Evolutionary conservation across 768 basidiomycete genomes (phyloP), one percentile per base, ranked within the genome.

Genomic region (Amyloporia xantha): DNA sequence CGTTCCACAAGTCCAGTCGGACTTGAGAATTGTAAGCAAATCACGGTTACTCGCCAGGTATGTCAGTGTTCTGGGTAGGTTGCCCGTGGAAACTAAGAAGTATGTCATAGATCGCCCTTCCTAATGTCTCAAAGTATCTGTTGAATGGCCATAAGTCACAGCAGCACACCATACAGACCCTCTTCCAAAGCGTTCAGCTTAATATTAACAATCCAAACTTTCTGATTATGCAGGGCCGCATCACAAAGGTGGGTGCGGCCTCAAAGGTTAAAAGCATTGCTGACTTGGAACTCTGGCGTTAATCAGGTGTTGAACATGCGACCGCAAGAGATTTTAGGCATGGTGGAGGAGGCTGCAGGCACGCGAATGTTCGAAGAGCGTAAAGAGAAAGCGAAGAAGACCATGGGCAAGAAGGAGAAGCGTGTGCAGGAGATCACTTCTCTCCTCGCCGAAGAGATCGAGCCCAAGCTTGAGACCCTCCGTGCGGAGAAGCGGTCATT

Each of bases 161-260:
- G 3, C 91, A 96, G 55, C 81, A 87, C 46, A 74, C 72, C 1
- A 78, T 99, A 0, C 96, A 96, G 60, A 86, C 82, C 24, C 74
- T 98, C 12, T 98, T 99, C 61, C 96, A 98, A 63, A 86, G 90
- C 35, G 94, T 99, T 0, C 93, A 96, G 65, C 79, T 99, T 55
- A 98, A 98, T 63, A 98, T 99, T 76, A 99, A 98, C 70, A 97
- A 97, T 67, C 96, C 96, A 38, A 98, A 98, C 65, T 98, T 98
- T 71, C 77, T 99, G 50, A 97, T 98, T 65, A 98, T 98, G 95
- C 96, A 99, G 68, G 95, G 96, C 24, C 90, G 94, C 43, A 99
- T 99, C 63, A 99, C 96, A 10, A 99, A 98, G 72, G 94, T 88
- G 26, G 35, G 67, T 57, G 9, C 7, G 15, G 21, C 27, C 30